Base-by-base conservation (phyloP, 2,329 filamentous ascomycete genomes). In the Monilinia polystroma region DNA sequence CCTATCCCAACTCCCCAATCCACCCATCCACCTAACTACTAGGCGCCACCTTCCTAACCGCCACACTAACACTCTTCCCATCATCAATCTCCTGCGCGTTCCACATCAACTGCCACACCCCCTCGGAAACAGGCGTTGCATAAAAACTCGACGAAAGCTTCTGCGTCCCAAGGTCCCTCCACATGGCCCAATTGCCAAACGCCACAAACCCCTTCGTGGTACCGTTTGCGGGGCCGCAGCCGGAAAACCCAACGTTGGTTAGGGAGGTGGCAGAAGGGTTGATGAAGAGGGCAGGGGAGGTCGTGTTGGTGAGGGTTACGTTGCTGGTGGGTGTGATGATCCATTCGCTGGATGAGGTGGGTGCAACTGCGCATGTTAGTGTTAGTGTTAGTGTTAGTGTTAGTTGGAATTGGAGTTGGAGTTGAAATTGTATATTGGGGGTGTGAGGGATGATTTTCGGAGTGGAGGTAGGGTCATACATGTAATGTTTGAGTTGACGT, bases 141-240 rank as follows among this genome's bases (percentile, higher is more conserved):
- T 58, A 65, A 43, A 65, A 65, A 26, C 26, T 47, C 14, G 63
- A 65, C 20, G 18, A 20, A 3, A 65, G 47, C 11, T 49, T 35
- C 53, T 18, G 18, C 6, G 38, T 58, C 4, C 18, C 16, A 2
- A 32, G 32, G 11, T 29, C 14, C 38, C 58, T 41, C 63, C 63
- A 65, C 63, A 65, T 58, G 3, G 43, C 63, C 52, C 53, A 65
- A 7, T 65, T 58, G 5, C 63, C 63, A 12, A 38, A 65, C 2
- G 45, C 10, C 4, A 65, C 29, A 18, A 65, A 65, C 2, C 63
- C 63, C 12, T 47, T 49, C 7, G 52, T 38, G 29, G 41, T 51
- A 5, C 16, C 43, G 11, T 14, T 58, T 10, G 41, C 32, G 16
- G 58, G 14, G 11, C n/a, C 11, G 1, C 45, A 20, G 38, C 29